Percentiles rank a stretch among this genome's conserved stretches.
Evolutionary conservation across 1,139 yeast species (phyloP).

Genomic region (Diutina scorzettiae): DNA sequence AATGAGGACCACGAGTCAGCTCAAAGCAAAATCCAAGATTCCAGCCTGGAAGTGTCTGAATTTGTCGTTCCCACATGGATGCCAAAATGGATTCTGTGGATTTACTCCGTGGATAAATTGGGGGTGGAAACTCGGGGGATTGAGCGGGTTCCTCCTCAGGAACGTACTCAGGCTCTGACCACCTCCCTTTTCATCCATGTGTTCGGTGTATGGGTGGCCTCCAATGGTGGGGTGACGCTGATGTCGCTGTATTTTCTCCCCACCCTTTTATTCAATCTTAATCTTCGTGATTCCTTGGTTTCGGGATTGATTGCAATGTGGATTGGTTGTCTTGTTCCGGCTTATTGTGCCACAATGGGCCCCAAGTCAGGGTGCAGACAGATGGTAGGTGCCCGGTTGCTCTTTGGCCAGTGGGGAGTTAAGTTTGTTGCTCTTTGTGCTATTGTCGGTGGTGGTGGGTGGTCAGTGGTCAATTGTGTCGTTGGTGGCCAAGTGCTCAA

Average conservation of each 20-base stretch:
- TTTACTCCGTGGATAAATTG: constrained; percentile 14
- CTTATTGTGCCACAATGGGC: constrained; percentile 29
- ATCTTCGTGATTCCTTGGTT: constrained; percentile 18
- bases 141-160: constrained; percentile 18
- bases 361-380: constrained; percentile 31
- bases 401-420: constrained; percentile 30
- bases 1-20: no score
- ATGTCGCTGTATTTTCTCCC: constrained; percentile 29
- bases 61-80: not conserved
- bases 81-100: constrained; percentile 8
- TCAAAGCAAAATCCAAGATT: no score
- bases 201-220: constrained; percentile 25
- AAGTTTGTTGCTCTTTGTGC: constrained; percentile 22
- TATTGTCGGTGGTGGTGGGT: constrained; percentile 27
- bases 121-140: constrained; percentile 24
- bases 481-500: constrained; percentile 26
- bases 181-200: constrained; percentile 13
- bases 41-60: no score
- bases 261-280: constrained; percentile 19
- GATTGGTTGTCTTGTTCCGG: constrained; percentile 28
- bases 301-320: constrained; percentile 21
- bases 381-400: constrained; percentile 27
- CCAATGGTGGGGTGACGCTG: constrained; percentile 29
- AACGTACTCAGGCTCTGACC: constrained; percentile 11
- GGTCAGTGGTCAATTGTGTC: constrained; percentile 31